These are phyloP conservation scores for Neofusicoccum laricinum DNA, from an alignment of 2,329 filamentous ascomycete genomes.

Conservation along the genomic window DNA sequence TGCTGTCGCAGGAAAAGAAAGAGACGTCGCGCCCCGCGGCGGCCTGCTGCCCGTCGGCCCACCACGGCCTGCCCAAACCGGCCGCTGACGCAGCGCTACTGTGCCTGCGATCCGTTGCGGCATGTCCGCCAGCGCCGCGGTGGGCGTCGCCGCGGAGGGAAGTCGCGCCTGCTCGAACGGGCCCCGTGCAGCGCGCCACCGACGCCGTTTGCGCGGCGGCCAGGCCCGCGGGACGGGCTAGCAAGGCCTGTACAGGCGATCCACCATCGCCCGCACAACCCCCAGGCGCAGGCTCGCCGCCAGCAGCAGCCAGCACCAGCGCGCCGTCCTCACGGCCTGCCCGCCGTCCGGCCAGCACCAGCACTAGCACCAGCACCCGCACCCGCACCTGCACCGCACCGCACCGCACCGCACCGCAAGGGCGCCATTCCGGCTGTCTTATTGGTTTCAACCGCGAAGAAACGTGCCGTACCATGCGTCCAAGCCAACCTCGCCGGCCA, in stretches of 20 bases:
- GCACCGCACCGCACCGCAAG: too few species aligned
- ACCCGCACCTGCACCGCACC: too few species aligned
- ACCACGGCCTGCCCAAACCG: not conserved
- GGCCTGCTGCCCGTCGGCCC: not conserved
- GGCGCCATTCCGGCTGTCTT: constrained; percentile 4
- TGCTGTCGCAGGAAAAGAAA: not conserved
- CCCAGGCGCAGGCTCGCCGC: too few species aligned
- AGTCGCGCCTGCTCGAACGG: not conserved
- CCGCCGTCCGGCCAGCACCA: too few species aligned
- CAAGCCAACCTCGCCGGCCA: constrained; percentile 10
- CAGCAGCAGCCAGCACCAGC: too few species aligned
- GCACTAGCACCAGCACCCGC: too few species aligned
- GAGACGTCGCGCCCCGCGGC: not conserved
- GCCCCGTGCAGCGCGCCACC: constrained; percentile 5
- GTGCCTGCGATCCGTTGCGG: not conserved
- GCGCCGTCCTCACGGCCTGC: too few species aligned
- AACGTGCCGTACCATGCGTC: constrained; percentile 15
- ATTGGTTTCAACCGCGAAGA: constrained; percentile 14
- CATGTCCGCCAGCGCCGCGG: constrained; percentile 1
- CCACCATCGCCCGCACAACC: not conserved
- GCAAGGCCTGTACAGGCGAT: not conserved
- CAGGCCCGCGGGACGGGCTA: not conserved
- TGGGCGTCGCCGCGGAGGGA: constrained; percentile 9
- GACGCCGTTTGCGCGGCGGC: constrained; percentile 8
- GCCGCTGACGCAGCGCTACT: constrained; percentile 5